These are phyloP conservation scores for Dendrobium nobile DNA, from an alignment of 106 monocot species.

Conservation along the genomic window DNA sequence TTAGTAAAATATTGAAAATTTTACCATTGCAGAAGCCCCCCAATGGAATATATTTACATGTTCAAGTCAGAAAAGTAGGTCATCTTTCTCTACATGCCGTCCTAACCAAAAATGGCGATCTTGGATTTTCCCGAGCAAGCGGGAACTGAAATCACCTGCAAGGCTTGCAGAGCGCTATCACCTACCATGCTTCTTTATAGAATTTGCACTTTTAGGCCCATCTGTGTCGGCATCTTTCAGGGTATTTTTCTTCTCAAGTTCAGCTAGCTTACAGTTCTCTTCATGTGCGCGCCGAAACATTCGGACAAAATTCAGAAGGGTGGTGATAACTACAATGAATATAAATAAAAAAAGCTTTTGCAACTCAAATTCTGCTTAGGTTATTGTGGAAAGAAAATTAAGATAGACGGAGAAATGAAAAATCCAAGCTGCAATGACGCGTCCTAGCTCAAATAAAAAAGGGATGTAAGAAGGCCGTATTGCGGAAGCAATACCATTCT, in stretches of 20 bases:
- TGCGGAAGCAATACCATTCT: background rate
- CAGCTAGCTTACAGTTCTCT: slow-evolving; percentile 38
- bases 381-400: background rate
- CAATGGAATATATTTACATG: background rate
- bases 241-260: slow-evolving; percentile 27
- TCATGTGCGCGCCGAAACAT: slow-evolving; percentile 63
- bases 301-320: slow-evolving; percentile 54
- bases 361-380: background rate
- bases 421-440: too few species aligned
- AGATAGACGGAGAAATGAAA: background rate
- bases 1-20: background rate
- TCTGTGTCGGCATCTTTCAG: slow-evolving; percentile 47
- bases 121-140: background rate
- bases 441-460: background rate
- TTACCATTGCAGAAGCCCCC: slow-evolving; percentile 3
- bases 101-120: background rate
- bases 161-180: background rate
- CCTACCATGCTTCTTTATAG: slow-evolving; percentile 17
- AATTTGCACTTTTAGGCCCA: slow-evolving; percentile 27
- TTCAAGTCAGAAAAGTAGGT: background rate
- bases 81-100: background rate
- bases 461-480: background rate
- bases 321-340: slow-evolving; percentile 51
- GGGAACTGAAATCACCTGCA: background rate
- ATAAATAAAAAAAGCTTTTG: background rate